Evolutionary conservation across 345 rosid genomes (phyloP), one percentile per base, ranked within the genome.

Genomic region (Gossypium arboreum): DNA sequence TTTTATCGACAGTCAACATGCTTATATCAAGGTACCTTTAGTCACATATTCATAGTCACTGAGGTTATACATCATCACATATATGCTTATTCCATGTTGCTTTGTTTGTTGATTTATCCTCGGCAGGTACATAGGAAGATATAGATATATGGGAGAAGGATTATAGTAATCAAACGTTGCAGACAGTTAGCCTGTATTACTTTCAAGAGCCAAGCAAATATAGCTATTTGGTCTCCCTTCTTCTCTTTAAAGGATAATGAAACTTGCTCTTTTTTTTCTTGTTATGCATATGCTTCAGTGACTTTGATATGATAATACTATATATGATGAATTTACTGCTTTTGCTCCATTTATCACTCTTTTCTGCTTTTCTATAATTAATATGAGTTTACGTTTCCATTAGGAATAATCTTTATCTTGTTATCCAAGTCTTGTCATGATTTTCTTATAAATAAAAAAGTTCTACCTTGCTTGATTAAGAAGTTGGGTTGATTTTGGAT

Each of bases 61-160:
- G 20, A 15, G 3, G 20, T 51, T 59, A 25, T 59, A 27, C 15
- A 59, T 12, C 7, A 34, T 4, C 41, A 34, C 7, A 34, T 34
- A 5, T 34, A 34, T 34, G 41, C 41, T 34, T 5, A 34, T 34
- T 34, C 41, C 41, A 13, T 9, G 29, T 74, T n/a, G 56, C 64
- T 24, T 12, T 60, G 62, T 20, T 27, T 60, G 41, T 60, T 60
- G 41, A 25, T 9, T 39, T 8, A 52, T 74, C 18, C 2, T n/a
- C 74, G 68, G 78, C 85, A 87, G 85, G 87, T 77, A 75, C 48
- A 67, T 73, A 79, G 72, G 73, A 79, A 55, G 63, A 73, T 74
- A 77, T 71, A 34, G 72, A 47, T 62, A 34, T 47, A 16, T 45
- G 57, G 79, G 65, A 71, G 65, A 3, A 54, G 43, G 79, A 75